phyloP scores from a whole-genome alignment of 805 yeast species.

The Wickerhamomyces hampshirensis region DNA sequence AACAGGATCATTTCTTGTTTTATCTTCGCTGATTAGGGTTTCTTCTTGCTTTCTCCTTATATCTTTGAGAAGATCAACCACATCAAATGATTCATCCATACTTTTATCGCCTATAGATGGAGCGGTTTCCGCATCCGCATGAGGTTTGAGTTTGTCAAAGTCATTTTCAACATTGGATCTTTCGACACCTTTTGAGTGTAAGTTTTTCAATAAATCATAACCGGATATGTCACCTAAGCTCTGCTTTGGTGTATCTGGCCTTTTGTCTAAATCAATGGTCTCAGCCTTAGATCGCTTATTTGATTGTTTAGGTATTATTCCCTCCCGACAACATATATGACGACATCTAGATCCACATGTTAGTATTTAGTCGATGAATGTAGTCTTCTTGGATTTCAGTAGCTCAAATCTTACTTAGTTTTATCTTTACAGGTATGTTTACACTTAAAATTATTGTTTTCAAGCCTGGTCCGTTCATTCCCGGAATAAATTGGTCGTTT shows the following conservation, averaged over 20 bases:
- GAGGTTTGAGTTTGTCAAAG: slow-evolving; percentile 1
- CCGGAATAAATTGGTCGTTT: background rate
- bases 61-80: background rate
- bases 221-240: slow-evolving; percentile 6
- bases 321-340: slow-evolving; percentile 45
- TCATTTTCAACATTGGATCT: background rate
- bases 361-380: too few relatives aligned
- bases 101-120: background rate
- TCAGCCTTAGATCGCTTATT: too few relatives aligned
- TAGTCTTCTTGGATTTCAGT: too few relatives aligned
- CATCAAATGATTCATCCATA: background rate
- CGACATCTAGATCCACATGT: slow-evolving; percentile 31
- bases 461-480: slow-evolving; percentile 22
- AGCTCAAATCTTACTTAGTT: slow-evolving; percentile 14
- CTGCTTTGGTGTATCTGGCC: background rate
- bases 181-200: slow-evolving; percentile 4
- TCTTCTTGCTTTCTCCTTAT: background rate
- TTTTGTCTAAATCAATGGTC: background rate
- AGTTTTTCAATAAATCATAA: slow-evolving; percentile 5
- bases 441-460: slow-evolving; percentile 31
- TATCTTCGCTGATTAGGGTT: background rate
- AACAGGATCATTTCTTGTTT: background rate
- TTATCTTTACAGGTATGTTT: slow-evolving; percentile 39
- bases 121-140: background rate
- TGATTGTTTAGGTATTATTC: slow-evolving; percentile 27